phyloP scores from a whole-genome alignment of 345 rosid genomes.

The Salix viminalis region DNA sequence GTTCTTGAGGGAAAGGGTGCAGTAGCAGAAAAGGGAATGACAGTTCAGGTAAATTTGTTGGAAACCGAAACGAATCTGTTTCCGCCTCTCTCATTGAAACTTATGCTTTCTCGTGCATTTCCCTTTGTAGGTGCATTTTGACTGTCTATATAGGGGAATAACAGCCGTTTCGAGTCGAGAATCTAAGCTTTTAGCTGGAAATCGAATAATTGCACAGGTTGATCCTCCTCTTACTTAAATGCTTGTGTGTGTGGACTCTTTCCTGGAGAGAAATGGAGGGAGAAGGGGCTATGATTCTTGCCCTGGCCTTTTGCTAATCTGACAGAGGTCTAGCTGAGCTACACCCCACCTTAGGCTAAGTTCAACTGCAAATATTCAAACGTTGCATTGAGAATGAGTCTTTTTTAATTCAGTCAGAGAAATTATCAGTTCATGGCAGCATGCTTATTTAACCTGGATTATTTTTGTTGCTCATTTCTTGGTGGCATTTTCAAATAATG shows the following conservation, averaged over 20 bases:
- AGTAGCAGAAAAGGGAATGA: conserved; percentile 65
- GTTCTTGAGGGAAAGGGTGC: conserved; percentile 76
- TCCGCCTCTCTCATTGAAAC: background rate
- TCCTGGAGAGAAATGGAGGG: background rate
- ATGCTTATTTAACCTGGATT: too few species aligned
- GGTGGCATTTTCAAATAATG: background rate
- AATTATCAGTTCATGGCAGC: background rate
- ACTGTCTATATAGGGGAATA: conserved; percentile 64
- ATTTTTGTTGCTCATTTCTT: background rate
- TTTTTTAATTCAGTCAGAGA: background rate
- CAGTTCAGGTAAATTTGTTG: conserved; percentile 53
- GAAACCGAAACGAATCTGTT: background rate
- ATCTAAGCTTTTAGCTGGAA: conserved; percentile 90
- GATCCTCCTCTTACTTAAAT: background rate
- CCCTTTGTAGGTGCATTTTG: conserved; percentile 68
- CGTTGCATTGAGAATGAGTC: background rate
- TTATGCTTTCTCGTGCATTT: background rate
- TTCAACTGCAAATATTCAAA: background rate
- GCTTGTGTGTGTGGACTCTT: background rate
- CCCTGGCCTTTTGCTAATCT: too few species aligned
- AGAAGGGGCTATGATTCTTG: too few species aligned
- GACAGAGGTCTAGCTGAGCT: too few species aligned
- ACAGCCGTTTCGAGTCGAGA: conserved; percentile 83
- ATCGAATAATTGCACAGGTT: conserved; percentile 87
- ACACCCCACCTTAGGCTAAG: background rate